Evolutionary conservation across 148 eudicot species (phyloP), one percentile per base, ranked within the genome.

Genomic region (Nepenthes mirabilis): DNA sequence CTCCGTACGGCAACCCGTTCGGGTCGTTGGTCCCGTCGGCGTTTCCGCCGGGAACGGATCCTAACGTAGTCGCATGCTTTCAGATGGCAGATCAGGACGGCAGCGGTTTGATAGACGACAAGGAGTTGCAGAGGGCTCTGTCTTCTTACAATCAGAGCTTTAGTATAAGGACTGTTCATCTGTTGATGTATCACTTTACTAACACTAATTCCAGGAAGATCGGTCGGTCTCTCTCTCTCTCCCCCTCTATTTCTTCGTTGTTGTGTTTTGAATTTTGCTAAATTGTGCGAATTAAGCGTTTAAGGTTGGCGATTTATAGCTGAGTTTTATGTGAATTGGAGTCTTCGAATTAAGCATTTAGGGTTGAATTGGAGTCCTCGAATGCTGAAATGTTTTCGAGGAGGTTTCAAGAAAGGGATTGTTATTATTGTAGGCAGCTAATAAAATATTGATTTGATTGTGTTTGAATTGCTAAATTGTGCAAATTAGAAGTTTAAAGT

Each of bases 21-120:
- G 80, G 87, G 1, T 55, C 89, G 33, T 66, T 85, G n/a, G 33
- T 82, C 60, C 98, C 96, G 32, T 86, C 96, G 6, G 72, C 83
- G 1, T 91, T 91, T 14, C 91, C 95, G 0, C 96, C 95, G 2
- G 98, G 98, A 2, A 86, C 96, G 2, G 98, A 93, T 60, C 96
- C 95, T 10, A 86, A 64, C 37, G 68, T 93, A 36, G 62, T 93
- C 1, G 87, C 82, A 7, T 79, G 87, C 58, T 93, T 88, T 32
- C 91, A 84, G 79, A 61, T 74, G 55, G 95, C 96, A 47, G 96
- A 88, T 67, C 75, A 69, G 34, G 98, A 93, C 58, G 81, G 91
- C 2, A 93, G 95, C 49, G 98, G 98, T 4, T 57, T 83, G 33
- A 88, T 93, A 9, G 98, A 93, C 43, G 98, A 93, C 57, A 82